Evolutionary conservation across 768 basidiomycete genomes (phyloP).

Genomic region (Collybia mongolica): DNA sequence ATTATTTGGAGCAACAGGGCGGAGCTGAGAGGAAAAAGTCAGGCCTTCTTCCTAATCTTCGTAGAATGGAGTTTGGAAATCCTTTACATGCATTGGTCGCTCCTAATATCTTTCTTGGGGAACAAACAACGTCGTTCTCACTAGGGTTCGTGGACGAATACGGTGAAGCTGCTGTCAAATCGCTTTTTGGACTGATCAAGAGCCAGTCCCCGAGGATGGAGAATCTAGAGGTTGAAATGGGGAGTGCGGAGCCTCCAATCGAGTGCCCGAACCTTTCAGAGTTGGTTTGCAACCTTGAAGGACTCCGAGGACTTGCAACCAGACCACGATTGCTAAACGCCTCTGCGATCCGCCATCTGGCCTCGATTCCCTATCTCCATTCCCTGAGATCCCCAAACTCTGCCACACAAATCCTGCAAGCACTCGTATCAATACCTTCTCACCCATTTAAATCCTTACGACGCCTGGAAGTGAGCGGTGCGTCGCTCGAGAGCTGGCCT

Average conservation of each 20-base stretch:
- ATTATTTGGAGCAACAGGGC: neutral
- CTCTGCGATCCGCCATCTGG: neutral
- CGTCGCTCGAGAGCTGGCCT: neutral
- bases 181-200: neutral
- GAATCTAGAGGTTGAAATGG: neutral
- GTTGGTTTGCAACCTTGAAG: neutral
- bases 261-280: conserved; percentile 1
- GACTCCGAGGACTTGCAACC: conserved; percentile 3
- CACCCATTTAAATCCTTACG: neutral
- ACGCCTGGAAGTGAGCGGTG: neutral
- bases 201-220: neutral
- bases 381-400: neutral
- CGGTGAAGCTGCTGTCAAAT: neutral
- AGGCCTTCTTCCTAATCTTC: neutral
- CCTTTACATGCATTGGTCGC: neutral
- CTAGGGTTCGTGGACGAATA: neutral
- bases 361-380: conserved; percentile 1
- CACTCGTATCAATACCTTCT: neutral
- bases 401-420: neutral
- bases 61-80: neutral
- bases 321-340: neutral
- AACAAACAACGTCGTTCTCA: neutral
- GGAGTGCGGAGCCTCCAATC: neutral
- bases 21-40: neutral
- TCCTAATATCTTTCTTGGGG: neutral